A percentile compares a stretch with the other conserved stretches of the same genome.
phyloP scores from a whole-genome alignment of 306 rosid species.

The Betula pendula region DNA sequence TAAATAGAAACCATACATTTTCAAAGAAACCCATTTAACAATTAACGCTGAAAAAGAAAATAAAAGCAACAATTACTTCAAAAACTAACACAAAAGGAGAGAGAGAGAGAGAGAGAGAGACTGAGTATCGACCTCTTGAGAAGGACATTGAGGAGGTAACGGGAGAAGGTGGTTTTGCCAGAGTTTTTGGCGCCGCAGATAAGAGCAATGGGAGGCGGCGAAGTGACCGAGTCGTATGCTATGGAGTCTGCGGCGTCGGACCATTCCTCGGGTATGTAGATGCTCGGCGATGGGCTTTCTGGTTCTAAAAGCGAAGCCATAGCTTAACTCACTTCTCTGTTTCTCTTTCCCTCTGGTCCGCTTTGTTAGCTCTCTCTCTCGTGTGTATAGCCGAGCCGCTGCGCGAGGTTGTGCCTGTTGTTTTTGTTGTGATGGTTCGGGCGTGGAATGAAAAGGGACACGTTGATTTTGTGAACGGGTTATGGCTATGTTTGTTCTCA shows the following conservation, averaged over 20 bases:
- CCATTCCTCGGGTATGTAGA: slow-evolving; percentile 71
- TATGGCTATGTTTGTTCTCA: too few species aligned
- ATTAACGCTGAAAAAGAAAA: neutral
- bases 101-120: neutral
- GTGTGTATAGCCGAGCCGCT: neutral
- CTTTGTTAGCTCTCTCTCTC: neutral
- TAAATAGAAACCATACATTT: neutral
- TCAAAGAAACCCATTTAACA: neutral
- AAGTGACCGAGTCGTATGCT: slow-evolving; percentile 35
- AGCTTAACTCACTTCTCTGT: slow-evolving; percentile 13
- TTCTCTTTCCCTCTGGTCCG: neutral
- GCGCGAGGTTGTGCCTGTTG: neutral
- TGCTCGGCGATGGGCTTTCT: slow-evolving; percentile 44
- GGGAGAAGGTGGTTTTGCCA: slow-evolving; percentile 90
- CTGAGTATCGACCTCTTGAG: slow-evolving; percentile 44
- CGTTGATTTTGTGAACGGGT: slow-evolving; percentile 10
- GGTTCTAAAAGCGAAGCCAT: slow-evolving; percentile 44
- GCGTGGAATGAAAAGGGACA: neutral
- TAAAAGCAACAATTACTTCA: neutral
- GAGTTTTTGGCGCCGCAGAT: slow-evolving; percentile 84
- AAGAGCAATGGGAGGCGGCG: slow-evolving; percentile 57
- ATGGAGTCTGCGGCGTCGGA: slow-evolving; percentile 63
- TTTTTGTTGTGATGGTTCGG: neutral
- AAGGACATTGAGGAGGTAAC: slow-evolving; percentile 70
- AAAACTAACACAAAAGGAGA: too few species aligned